Conservation (phyloP, 805 yeast species). For the Metschnikowia lachancei region DNA sequence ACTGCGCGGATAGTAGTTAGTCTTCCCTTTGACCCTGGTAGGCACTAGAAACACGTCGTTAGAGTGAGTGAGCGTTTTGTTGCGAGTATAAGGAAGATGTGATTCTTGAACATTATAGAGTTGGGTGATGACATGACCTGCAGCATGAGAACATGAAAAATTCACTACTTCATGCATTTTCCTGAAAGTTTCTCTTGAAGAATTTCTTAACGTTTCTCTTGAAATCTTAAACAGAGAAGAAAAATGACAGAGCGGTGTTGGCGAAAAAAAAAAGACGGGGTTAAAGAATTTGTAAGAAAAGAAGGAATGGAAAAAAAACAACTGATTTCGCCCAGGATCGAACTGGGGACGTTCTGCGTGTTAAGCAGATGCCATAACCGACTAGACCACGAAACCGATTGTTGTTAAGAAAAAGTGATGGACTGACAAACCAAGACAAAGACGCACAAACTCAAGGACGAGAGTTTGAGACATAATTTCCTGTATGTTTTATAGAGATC, state of each 20-base stretch:
- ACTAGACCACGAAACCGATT: slow-evolving; percentile 26
- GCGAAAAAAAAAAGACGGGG: neutral
- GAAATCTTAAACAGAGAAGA: too few relatives aligned
- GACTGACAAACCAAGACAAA: neutral
- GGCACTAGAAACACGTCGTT: slow-evolving; percentile 40
- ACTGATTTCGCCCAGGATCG: slow-evolving; percentile 27
- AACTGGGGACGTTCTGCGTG: slow-evolving; percentile 29
- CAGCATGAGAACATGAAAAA: slow-evolving; percentile 64
- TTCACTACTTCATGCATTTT: slow-evolving; percentile 57
- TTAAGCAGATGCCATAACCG: slow-evolving; percentile 27
- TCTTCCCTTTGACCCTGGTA: slow-evolving; percentile 27
- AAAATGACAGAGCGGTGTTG: too few relatives aligned
- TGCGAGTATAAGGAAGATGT: slow-evolving; percentile 50
- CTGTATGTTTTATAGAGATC: too few relatives aligned
- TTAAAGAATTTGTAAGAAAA: neutral
- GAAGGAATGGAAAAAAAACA: slow-evolving; percentile 5
- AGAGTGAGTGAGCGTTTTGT: slow-evolving; percentile 46
- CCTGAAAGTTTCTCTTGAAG: too few relatives aligned
- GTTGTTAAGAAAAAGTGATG: neutral
- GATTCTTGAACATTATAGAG: slow-evolving; percentile 78
- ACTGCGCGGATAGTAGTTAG: slow-evolving; percentile 71
- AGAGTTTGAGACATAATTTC: too few relatives aligned
- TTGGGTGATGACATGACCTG: slow-evolving; percentile 77
- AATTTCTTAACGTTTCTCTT: too few relatives aligned
- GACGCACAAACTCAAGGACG: too few relatives aligned